phyloP scores from a whole-genome alignment of 2,329 filamentous ascomycete species.

The Gnomoniopsis smithogilvyi region DNA sequence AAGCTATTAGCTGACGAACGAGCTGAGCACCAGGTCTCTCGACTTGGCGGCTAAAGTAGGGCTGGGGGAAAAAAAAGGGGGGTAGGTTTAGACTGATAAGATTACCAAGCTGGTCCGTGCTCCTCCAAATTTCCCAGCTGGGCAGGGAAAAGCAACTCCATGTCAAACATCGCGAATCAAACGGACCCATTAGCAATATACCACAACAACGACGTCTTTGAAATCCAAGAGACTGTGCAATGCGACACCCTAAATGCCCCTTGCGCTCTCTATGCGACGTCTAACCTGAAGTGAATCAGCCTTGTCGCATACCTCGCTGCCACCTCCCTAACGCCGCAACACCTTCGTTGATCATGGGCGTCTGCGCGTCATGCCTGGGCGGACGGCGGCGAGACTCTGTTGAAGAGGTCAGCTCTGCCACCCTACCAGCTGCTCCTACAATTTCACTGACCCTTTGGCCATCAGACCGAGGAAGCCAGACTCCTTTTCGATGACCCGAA shows the following conservation, averaged over 20 bases:
- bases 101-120: background rate
- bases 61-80: no score
- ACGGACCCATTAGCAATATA: background rate
- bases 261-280: conserved; percentile 13
- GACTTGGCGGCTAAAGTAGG: no score
- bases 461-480: conserved; percentile 54
- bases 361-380: conserved; percentile 17
- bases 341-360: conserved; percentile 6
- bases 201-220: background rate
- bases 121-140: background rate
- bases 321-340: background rate
- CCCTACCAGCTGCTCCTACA: background rate
- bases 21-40: no score
- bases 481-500: conserved; percentile 60
- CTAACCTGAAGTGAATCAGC: conserved; percentile 5
- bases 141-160: conserved; percentile 5
- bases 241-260: background rate
- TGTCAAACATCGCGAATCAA: background rate
- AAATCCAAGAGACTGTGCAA: background rate
- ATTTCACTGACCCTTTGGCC: conserved; percentile 4
- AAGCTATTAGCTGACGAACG: no score
- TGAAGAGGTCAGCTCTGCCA: conserved; percentile 8
- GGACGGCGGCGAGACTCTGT: conserved; percentile 15
- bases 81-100: background rate
- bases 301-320: background rate